Evolutionary conservation across 2,329 filamentous ascomycete species (phyloP).

Genomic region (Alternaria triticimaculans): DNA sequence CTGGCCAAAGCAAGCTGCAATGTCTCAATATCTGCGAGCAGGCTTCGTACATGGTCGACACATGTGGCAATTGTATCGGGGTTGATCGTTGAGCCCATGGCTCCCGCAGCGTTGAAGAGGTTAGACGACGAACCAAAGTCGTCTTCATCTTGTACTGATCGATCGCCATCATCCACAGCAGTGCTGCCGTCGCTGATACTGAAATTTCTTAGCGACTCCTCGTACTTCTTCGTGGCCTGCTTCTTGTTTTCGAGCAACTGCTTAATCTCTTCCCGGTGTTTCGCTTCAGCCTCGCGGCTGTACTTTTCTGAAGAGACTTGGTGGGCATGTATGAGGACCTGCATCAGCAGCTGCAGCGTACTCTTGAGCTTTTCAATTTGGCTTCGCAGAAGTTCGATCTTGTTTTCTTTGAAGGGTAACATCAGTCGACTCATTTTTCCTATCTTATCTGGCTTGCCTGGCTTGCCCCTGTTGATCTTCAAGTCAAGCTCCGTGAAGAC

Average conservation of each 20-base stretch:
- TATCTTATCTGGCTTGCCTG: slow-evolving; percentile 13
- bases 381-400: slow-evolving; percentile 35
- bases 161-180: slow-evolving; percentile 15
- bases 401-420: slow-evolving; percentile 40
- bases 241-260: slow-evolving; percentile 31
- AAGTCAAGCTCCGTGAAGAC: slow-evolving; percentile 36
- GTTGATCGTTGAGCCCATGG: slow-evolving; percentile 30
- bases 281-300: slow-evolving; percentile 31
- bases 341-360: slow-evolving; percentile 38
- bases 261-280: slow-evolving; percentile 36
- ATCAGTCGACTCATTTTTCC: slow-evolving; percentile 25
- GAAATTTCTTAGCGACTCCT: slow-evolving; percentile 30
- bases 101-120: slow-evolving; percentile 2
- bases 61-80: slow-evolving; percentile 29
- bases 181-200: slow-evolving; percentile 30
- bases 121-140: not conserved
- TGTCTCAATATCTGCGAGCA: slow-evolving; percentile 31
- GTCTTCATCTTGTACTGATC: not conserved
- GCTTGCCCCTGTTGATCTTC: slow-evolving; percentile 35
- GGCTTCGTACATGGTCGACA: slow-evolving; percentile 28
- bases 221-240: slow-evolving; percentile 30
- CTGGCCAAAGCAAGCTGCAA: slow-evolving; percentile 42
- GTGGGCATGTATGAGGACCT: slow-evolving; percentile 36
- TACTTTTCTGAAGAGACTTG: slow-evolving; percentile 34
- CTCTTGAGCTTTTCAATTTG: slow-evolving; percentile 42